These are phyloP conservation scores for Ogataea henricii DNA, from an alignment of 805 yeast genomes.

Conservation along the genomic window DNA sequence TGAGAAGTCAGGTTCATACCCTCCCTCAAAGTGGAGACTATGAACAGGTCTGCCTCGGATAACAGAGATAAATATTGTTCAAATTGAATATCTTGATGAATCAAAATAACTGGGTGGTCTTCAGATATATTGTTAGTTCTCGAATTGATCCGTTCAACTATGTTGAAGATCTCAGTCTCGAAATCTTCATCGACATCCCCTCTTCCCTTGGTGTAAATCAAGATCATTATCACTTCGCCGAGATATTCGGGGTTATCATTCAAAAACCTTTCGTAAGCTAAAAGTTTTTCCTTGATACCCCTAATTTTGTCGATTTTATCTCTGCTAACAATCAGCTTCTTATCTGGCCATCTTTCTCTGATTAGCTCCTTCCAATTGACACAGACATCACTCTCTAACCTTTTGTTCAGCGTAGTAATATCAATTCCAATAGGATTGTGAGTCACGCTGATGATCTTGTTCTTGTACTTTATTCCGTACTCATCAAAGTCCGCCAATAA, in stretches of 20 bases:
- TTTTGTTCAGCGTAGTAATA: conserved; percentile 52
- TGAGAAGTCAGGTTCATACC: conserved; percentile 97
- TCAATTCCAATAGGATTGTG: conserved; percentile 81
- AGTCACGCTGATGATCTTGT: conserved; percentile 55
- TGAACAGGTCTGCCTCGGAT: conserved; percentile 82
- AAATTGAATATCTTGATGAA: conserved; percentile 87
- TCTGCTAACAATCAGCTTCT: conserved; percentile 75
- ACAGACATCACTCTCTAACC: conserved; percentile 50
- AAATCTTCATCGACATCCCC: conserved; percentile 56
- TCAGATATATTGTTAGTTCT: conserved; percentile 69
- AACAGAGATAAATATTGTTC: conserved; percentile 86
- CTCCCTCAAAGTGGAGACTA: conserved; percentile 90
- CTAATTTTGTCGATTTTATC: conserved; percentile 87
- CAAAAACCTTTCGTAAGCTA: conserved; percentile 83
- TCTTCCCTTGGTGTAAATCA: conserved; percentile 69
- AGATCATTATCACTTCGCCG: conserved; percentile 72
- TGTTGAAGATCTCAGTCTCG: conserved; percentile 70
- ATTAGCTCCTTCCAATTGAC: conserved; percentile 67
- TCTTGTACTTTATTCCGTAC: conserved; percentile 59
- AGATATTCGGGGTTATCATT: conserved; percentile 69
- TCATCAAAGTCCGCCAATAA: conserved; percentile 80
- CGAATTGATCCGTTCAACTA: conserved; percentile 85
- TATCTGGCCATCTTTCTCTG: conserved; percentile 74
- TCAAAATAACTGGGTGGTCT: conserved; percentile 79
- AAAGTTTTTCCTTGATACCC: conserved; percentile 83